Evolutionary conservation across 768 basidiomycete genomes (phyloP), one percentile per base, ranked within the genome.

Genomic region (Myochromella boudieri): DNA sequence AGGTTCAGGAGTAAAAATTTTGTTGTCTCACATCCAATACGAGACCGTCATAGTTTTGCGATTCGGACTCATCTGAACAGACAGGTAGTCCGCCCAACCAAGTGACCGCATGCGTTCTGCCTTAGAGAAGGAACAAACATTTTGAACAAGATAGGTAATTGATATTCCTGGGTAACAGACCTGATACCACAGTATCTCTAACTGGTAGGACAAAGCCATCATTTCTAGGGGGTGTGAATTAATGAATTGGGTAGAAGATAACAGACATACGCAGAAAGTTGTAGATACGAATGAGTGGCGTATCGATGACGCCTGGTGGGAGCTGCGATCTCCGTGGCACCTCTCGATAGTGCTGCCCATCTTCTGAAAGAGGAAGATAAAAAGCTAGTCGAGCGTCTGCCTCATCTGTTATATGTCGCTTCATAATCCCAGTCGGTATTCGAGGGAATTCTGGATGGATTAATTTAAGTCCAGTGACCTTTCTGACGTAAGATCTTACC

Each of bases 141-240:
- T 32, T 24, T 15, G 51, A 38, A 42, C 24, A 6, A 42, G n/a
- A n/a, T n/a, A n/a, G n/a, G n/a, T 27, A 32, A 32, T 12, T 20
- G 24, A 31, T 31, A 40, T 28, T 22, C 6, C 3, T 15, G 3
- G 11, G 14, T 17, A 38, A 60, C 62, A 26, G 52, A 76, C 77
- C 60, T 93, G 91, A 58, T 84, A 87, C 77, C 83, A 84, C 38
- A 97, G 65, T 52, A 93, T 87, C 65, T 94, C 95, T 12, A 97
- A 75, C 58, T 95, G 94, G 65, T 97, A 97, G 2, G 90, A 86
- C 48, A 97, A 66, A 1, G 91, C 90, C 81, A 94, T 89, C 74
- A 91, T 87, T 62, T 94, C 92, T 95, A 52, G 5, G 21, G 21
- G 38, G 20, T 20, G 38, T 44, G 21, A 7, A 24, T 41, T 39